Evolutionary conservation across 306 rosid species (phyloP).

Genomic region (Castanospermum australe): DNA sequence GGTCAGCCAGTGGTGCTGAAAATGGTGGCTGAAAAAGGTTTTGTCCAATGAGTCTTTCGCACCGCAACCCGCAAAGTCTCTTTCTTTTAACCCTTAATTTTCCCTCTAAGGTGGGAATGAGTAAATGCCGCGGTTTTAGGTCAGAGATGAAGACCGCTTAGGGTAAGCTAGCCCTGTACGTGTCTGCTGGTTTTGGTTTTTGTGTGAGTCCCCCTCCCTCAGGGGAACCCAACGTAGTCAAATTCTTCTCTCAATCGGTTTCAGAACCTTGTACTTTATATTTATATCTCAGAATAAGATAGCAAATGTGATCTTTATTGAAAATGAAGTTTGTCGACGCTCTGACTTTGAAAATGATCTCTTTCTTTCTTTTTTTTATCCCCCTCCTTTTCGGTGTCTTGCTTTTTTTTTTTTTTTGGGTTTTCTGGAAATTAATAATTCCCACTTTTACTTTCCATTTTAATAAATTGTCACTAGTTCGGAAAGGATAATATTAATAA

Average conservation of each 20-base stretch:
- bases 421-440: not conserved
- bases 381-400: not conserved
- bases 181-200: conserved; percentile 32
- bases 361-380: too few species aligned
- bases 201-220: not conserved
- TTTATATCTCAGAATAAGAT: not conserved
- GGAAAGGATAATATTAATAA: conserved; percentile 13
- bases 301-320: conserved; percentile 29
- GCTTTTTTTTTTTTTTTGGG: not conserved
- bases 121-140: conserved; percentile 35
- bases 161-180: conserved; percentile 32
- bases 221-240: conserved; percentile 24
- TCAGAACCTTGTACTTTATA: conserved; percentile 34
- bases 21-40: conserved; percentile 27
- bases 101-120: conserved; percentile 21
- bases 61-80: not conserved
- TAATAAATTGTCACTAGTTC: not conserved
- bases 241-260: conserved; percentile 27
- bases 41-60: conserved; percentile 29
- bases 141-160: conserved; percentile 31
- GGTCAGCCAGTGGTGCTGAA: conserved; percentile 35
- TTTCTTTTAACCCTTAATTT: not conserved
- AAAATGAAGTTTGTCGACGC: conserved; percentile 36
- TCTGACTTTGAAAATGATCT: conserved; percentile 19
- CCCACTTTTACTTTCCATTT: not conserved